phyloP scores from a whole-genome alignment of 495 filamentous ascomycete species.

The Hyaloscypha hepaticicola region DNA sequence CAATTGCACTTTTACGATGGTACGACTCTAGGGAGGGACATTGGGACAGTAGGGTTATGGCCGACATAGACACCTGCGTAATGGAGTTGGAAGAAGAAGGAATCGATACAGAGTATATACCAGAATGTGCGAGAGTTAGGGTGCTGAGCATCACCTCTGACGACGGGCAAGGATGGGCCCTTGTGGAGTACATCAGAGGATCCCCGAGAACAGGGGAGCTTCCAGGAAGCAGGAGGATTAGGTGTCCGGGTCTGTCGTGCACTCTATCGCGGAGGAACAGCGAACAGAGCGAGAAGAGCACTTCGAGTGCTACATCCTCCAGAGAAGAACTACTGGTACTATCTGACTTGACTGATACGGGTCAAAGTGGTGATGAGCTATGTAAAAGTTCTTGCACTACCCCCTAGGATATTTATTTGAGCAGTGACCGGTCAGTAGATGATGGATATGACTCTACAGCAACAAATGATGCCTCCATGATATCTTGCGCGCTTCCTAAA shows the following conservation, averaged over 20 bases:
- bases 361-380: neutral
- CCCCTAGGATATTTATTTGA: neutral
- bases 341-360: neutral
- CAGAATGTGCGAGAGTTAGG: slow-evolving; percentile 2
- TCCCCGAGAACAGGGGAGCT: neutral
- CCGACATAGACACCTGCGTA: neutral
- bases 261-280: neutral
- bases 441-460: neutral
- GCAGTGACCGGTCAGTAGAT: neutral
- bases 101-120: slow-evolving; percentile 8
- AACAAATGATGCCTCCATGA: too few relatives aligned
- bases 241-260: neutral
- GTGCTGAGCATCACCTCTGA: neutral
- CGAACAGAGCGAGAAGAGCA: neutral
- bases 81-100: slow-evolving; percentile 18
- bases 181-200: neutral
- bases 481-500: too few relatives aligned
- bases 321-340: neutral
- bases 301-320: neutral
- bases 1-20: neutral
- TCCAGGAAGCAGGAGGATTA: neutral
- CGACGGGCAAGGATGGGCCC: neutral
- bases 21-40: neutral
- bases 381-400: neutral
- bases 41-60: slow-evolving; percentile 5